These are phyloP conservation scores for Globomyces sp. DNA, from an alignment of 371 early-diverging fungal species.

Conservation along the genomic window DNA sequence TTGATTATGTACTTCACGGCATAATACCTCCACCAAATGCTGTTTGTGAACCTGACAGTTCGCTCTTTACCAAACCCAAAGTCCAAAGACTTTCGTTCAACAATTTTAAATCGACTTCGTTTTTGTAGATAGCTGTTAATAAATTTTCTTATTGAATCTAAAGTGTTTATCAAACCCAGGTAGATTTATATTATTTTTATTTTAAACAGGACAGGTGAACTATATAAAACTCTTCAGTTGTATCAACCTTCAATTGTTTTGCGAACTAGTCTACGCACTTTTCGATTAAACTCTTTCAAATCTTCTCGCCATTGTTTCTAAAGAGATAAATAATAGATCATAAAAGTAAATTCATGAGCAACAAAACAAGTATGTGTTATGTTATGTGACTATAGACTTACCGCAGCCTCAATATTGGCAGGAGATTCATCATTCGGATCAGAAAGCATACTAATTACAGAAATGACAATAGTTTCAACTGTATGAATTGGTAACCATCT, in stretches of 20 bases:
- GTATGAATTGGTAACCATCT: slow-evolving; percentile 94
- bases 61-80: too few relatives aligned
- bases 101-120: too few relatives aligned
- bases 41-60: too few relatives aligned
- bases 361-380: not conserved
- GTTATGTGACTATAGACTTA: slow-evolving; percentile 37
- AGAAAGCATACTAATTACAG: slow-evolving; percentile 84
- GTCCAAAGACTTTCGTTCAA: too few relatives aligned
- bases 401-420: slow-evolving; percentile 89
- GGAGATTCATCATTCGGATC: slow-evolving; percentile 94
- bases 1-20: too few relatives aligned
- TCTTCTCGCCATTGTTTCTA: slow-evolving; percentile 76
- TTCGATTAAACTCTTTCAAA: slow-evolving; percentile 67
- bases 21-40: too few relatives aligned
- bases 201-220: too few relatives aligned
- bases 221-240: too few relatives aligned
- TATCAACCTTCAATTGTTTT: slow-evolving; percentile 6
- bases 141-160: too few relatives aligned
- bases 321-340: slow-evolving; percentile 6
- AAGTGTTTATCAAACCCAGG: too few relatives aligned
- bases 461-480: slow-evolving; percentile 87
- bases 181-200: too few relatives aligned
- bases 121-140: too few relatives aligned
- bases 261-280: slow-evolving; percentile 42
- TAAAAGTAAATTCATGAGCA: not conserved